Base-by-base conservation (phyloP, 805 yeast species). In the Lipomyces starkeyi region DNA sequence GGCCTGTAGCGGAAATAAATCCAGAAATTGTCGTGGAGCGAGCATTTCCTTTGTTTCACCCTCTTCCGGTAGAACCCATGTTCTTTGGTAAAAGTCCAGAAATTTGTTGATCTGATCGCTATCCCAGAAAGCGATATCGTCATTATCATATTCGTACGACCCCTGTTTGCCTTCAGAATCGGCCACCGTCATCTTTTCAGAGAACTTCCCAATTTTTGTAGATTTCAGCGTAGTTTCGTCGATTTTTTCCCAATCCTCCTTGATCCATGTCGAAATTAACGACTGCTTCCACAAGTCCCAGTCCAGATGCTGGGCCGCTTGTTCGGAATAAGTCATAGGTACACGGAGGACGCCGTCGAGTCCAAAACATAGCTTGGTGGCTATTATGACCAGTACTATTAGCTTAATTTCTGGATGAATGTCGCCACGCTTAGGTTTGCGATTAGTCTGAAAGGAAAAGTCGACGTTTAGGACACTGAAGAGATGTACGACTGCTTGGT, bases 291-390 rank as follows among this genome's bases (percentile, higher is more conserved):
- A 71, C 9, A n/a, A 8, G n/a, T 35, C 32, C 73, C 73, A 71
- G 25, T 71, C 69, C 2, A 64, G 57, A 20, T 58, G 59, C 25
- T 62, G 67, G 8, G 68, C 65, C 2, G 73, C 68, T 35, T 55
- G 68, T 29, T 63, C 73, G 8, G 67, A 14, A n/a, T 27, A n/a
- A 25, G 63, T 40, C 17, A 34, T 47, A 7, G 66, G 65, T 3
- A 25, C 8, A n/a, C 73, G 61, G 13, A 25, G 27, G 13, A 57
- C 29, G 14, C 63, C 66, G 56, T 71, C 74, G 32, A 72, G 53
- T 1, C 74, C 73, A 40, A 64, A 72, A 43, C 73, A 68, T 7
- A 72, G 40, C 43, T 70, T 69, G 3, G 68, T 65, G n/a, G 70
- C 70, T 1, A 72, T 52, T 5, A 72, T 25, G 14, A 70, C 59